These are phyloP conservation scores for Ogataea pignaliae DNA, from an alignment of 805 yeast species.

Conservation along the genomic window DNA sequence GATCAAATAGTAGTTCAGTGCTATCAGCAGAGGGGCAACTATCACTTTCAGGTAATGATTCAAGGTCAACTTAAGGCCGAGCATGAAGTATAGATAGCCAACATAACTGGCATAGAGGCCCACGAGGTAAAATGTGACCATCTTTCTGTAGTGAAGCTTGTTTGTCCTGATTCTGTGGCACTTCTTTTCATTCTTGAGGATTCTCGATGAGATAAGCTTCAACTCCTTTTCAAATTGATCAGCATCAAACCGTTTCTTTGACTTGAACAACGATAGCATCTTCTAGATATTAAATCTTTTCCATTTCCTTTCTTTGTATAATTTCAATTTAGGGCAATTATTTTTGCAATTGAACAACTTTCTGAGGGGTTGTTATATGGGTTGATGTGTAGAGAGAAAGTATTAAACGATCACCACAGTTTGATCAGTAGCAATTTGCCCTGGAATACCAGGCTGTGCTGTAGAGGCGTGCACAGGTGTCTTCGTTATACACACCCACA, in stretches of 20 bases:
- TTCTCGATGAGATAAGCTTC: constrained; percentile 33
- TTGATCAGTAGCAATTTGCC: too few relatives aligned
- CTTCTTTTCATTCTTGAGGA: constrained; percentile 24
- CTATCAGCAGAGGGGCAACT: constrained; percentile 13
- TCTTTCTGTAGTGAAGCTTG: constrained; percentile 12
- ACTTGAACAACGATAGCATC: constrained; percentile 22
- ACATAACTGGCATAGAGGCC: constrained; percentile 21
- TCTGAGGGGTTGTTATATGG: too few relatives aligned
- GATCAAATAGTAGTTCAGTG: constrained; percentile 9
- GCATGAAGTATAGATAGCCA: constrained; percentile 16
- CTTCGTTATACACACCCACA: too few relatives aligned
- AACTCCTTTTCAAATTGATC: constrained; percentile 40
- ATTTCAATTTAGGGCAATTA: too few relatives aligned
- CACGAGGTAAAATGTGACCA: constrained; percentile 15
- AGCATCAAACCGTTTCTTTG: constrained; percentile 35
- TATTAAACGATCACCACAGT: too few relatives aligned
- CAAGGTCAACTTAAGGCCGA: neutral
- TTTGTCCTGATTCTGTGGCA: constrained; percentile 13
- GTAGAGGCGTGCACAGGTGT: too few relatives aligned
- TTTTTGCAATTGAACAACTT: too few relatives aligned
- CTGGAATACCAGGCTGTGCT: too few relatives aligned
- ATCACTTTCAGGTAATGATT: constrained; percentile 3
- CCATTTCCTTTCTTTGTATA: too few relatives aligned
- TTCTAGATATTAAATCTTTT: too few relatives aligned
- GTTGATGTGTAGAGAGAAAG: too few relatives aligned